phyloP scores from a whole-genome alignment of 2,329 filamentous ascomycete species.

The Cordyceps cicadae region DNA sequence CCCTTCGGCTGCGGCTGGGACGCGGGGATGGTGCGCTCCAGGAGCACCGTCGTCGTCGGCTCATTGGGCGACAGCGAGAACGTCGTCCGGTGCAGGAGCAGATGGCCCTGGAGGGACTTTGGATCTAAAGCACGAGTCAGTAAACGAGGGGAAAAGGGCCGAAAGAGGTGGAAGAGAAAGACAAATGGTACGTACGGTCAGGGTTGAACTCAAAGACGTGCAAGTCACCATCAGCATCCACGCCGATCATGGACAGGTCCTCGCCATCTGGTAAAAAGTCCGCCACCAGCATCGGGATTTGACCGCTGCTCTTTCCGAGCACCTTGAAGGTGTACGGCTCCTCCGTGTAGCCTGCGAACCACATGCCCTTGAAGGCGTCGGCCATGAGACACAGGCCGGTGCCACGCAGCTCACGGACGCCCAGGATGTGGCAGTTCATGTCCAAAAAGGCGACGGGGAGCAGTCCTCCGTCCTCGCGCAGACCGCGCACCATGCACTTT shows the following conservation, averaged over 20 bases:
- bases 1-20: constrained; percentile 26
- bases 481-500: constrained; percentile 91
- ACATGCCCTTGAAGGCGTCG: constrained; percentile 86
- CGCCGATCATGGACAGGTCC: constrained; percentile 72
- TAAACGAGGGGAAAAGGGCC: not conserved
- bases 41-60: constrained; percentile 64
- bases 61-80: constrained; percentile 79
- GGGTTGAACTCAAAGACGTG: constrained; percentile 92
- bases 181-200: constrained; percentile 56
- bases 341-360: constrained; percentile 94
- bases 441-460: constrained; percentile 96
- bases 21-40: constrained; percentile 55
- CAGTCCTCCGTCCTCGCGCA: constrained; percentile 90
- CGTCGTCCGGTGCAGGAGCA: constrained; percentile 76
- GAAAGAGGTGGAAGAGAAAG: constrained; percentile 17
- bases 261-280: constrained; percentile 85
- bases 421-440: constrained; percentile 86
- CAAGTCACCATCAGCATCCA: constrained; percentile 77
- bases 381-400: constrained; percentile 82
- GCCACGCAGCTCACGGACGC: constrained; percentile 72
- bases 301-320: constrained; percentile 76
- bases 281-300: constrained; percentile 68
- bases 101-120: constrained; percentile 81
- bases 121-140: constrained; percentile 52
- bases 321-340: constrained; percentile 94